These are phyloP conservation scores for Parathielavia hyrcaniae DNA, from an alignment of 495 filamentous ascomycete genomes.

Conservation along the genomic window DNA sequence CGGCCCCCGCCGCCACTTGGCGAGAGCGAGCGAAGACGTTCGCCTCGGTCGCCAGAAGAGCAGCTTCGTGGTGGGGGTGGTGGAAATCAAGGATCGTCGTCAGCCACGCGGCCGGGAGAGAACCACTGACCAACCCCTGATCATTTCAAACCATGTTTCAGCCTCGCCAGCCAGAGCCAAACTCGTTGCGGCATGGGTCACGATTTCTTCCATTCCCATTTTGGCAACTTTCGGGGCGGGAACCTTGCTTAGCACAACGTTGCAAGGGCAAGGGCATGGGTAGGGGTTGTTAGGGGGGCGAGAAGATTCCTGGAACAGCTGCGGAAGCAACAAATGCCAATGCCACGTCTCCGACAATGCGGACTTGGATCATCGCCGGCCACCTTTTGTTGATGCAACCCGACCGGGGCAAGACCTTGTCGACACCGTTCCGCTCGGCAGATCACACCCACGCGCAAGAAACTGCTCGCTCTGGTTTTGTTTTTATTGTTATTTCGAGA, in stretches of 20 bases:
- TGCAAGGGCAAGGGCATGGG: constrained; percentile 6
- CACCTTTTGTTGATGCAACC: background rate
- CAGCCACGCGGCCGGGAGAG: constrained; percentile 34
- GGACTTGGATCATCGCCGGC: too few relatives aligned
- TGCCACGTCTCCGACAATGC: constrained; percentile 6
- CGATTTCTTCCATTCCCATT: constrained; percentile 10
- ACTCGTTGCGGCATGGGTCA: constrained; percentile 17
- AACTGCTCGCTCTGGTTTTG: too few relatives aligned
- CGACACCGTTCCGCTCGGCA: too few relatives aligned
- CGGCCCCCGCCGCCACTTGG: constrained; percentile 21
- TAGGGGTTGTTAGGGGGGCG: background rate
- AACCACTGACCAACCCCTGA: constrained; percentile 38
- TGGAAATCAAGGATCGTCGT: constrained; percentile 29
- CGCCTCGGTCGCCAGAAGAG: constrained; percentile 29
- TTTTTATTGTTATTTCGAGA: too few relatives aligned
- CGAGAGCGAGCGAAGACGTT: constrained; percentile 19
- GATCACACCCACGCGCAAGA: constrained; percentile 3
- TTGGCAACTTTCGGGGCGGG: constrained; percentile 8
- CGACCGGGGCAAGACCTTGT: background rate
- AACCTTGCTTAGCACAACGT: background rate
- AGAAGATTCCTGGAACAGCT: background rate
- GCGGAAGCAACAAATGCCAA: background rate
- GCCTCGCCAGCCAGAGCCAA: constrained; percentile 24
- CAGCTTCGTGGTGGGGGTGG: constrained; percentile 25
- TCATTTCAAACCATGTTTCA: constrained; percentile 39